Evolutionary conservation across 2,329 filamentous ascomycete genomes (phyloP).

Genomic region (Phoma herbarum): DNA sequence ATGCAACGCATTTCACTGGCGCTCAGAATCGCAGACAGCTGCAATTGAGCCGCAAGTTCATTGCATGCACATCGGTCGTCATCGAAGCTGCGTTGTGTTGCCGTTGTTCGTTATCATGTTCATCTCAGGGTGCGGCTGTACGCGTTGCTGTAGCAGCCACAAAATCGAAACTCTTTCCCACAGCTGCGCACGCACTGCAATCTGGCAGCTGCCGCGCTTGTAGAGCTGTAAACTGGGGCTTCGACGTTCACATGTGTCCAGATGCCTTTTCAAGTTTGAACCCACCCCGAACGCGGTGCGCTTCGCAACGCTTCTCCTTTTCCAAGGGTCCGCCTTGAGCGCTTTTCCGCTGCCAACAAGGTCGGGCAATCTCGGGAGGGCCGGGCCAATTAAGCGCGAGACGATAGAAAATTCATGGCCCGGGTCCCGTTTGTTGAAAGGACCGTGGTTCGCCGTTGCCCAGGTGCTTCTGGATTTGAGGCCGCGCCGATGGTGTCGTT

Average conservation of each 20-base stretch:
- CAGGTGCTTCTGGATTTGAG: constrained; percentile 22
- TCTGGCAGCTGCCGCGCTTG: constrained; percentile 20
- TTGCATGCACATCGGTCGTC: background rate
- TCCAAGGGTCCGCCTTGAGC: constrained; percentile 23
- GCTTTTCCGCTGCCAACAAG: constrained; percentile 27
- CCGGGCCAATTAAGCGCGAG: constrained; percentile 24
- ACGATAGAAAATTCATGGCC: constrained; percentile 22
- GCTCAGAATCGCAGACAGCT: background rate
- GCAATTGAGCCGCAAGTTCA: constrained; percentile 1
- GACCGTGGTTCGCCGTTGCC: constrained; percentile 23
- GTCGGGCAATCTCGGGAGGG: constrained; percentile 30
- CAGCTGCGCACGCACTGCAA: constrained; percentile 27
- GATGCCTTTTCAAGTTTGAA: constrained; percentile 31
- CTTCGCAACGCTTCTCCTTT: constrained; percentile 22
- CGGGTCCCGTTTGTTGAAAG: constrained; percentile 20
- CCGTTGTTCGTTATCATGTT: constrained; percentile 8
- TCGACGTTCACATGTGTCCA: constrained; percentile 31
- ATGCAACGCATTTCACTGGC: constrained; percentile 7
- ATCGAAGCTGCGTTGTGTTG: background rate
- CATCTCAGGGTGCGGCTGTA: constrained; percentile 13
- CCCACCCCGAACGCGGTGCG: constrained; percentile 16
- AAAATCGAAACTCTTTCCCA: constrained; percentile 22
- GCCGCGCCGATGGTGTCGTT: constrained; percentile 19
- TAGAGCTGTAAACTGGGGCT: constrained; percentile 30
- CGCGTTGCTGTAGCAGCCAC: constrained; percentile 38